Conservation (phyloP, 2,329 filamentous ascomycete species). For the Talaromyces sp. region DNA sequence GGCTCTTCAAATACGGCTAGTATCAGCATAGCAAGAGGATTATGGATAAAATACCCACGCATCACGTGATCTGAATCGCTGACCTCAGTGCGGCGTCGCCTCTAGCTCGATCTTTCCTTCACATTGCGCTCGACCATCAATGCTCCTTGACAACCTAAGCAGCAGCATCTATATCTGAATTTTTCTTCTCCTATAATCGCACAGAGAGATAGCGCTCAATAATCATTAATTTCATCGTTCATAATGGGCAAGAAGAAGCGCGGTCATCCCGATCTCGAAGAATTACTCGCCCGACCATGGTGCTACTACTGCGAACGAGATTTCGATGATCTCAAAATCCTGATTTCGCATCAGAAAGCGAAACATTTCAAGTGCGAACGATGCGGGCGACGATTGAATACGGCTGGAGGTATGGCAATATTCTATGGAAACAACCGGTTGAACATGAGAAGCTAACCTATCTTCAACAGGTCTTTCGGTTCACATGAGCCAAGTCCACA, state of each 20-base stretch:
- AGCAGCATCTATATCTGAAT: background rate
- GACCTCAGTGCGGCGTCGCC: background rate
- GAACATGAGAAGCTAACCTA: background rate
- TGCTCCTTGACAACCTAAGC: background rate
- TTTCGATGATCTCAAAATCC: slow-evolving; percentile 93
- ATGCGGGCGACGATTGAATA: slow-evolving; percentile 84
- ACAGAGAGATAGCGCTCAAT: background rate
- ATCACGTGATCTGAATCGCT: background rate
- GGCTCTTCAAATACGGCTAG: background rate
- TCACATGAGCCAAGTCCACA: slow-evolving; percentile 98
- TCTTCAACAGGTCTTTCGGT: slow-evolving; percentile 74
- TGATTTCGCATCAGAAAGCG: slow-evolving; percentile 97
- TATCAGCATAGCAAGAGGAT: too few species aligned
- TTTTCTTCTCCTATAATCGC: too few species aligned
- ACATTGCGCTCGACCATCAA: background rate
- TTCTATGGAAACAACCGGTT: background rate
- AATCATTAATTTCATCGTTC: background rate
- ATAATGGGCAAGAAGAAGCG: slow-evolving; percentile 69
- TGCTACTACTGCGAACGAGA: slow-evolving; percentile 99
- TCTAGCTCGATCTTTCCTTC: background rate
- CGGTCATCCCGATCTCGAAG: slow-evolving; percentile 77
- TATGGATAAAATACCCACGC: background rate
- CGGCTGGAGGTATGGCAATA: slow-evolving; percentile 70
- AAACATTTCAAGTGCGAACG: slow-evolving; percentile 98
- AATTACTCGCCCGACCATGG: slow-evolving; percentile 82